phyloP scores from a whole-genome alignment of 2,329 filamentous ascomycete species.

The Epichloe hybrida region DNA sequence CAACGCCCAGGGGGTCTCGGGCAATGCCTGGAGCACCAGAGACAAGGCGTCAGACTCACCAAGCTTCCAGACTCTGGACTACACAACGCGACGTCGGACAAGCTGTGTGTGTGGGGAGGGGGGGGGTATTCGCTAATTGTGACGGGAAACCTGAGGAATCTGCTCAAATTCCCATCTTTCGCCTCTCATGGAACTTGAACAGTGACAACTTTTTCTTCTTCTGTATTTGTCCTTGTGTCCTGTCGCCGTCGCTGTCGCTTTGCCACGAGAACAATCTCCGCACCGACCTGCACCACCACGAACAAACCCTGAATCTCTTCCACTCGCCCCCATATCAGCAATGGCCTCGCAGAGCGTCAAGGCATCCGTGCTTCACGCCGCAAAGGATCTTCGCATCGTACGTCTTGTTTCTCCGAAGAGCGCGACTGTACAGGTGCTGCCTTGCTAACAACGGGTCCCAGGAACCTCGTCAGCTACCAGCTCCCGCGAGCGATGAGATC shows the following conservation, averaged over 20 bases:
- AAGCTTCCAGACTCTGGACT: background rate
- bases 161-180: background rate
- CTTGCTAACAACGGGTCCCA: slow-evolving; percentile 14
- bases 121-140: background rate
- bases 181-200: background rate
- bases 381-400: slow-evolving; percentile 36
- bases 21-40: background rate
- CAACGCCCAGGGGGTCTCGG: background rate
- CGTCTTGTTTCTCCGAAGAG: background rate
- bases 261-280: too few relatives aligned
- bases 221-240: background rate
- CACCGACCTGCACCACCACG: background rate
- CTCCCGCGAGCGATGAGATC: slow-evolving; percentile 43
- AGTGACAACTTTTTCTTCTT: background rate
- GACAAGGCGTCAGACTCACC: background rate
- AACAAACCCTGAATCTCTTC: background rate
- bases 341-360: slow-evolving; percentile 17
- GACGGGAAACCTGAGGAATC: background rate
- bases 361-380: slow-evolving; percentile 42
- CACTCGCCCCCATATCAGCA: background rate
- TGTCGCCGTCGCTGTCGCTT: background rate
- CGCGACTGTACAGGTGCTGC: background rate
- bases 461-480: slow-evolving; percentile 40
- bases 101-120: background rate
- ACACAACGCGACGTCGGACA: background rate